A percentile compares a stretch with the other conserved stretches of the same genome.
phyloP scores from a whole-genome alignment of 2,329 filamentous ascomycete species.

The Phaeosphaeriaceae sp. region DNA sequence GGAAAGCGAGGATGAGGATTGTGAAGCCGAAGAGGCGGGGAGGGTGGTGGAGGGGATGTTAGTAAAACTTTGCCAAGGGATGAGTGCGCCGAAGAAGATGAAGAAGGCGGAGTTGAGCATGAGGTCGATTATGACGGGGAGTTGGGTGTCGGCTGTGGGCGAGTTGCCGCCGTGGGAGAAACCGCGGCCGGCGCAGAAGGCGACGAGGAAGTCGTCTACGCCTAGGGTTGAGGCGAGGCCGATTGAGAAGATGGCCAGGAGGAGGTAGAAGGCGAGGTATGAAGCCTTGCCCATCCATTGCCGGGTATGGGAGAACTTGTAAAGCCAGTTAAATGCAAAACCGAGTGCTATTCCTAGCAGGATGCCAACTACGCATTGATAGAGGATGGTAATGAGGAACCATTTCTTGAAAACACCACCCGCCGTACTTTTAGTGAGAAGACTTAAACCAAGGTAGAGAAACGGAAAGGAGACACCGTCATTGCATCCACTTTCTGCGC shows the following conservation, averaged over 20 bases:
- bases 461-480: conserved; percentile 64
- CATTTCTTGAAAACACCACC: conserved; percentile 57
- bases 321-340: conserved; percentile 54
- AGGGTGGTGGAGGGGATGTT: conserved; percentile 48
- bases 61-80: conserved; percentile 58
- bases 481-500: conserved; percentile 63
- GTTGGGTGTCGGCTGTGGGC: conserved; percentile 51
- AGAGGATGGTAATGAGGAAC: conserved; percentile 61
- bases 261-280: conserved; percentile 63
- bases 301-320: conserved; percentile 55
- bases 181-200: conserved; percentile 62
- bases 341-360: conserved; percentile 58
- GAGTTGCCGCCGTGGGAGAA: conserved; percentile 64
- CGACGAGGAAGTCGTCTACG: conserved; percentile 63
- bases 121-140: conserved; percentile 61
- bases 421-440: conserved; percentile 49
- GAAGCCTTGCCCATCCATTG: conserved; percentile 57
- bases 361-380: conserved; percentile 60
- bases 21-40: conserved; percentile 54
- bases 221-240: conserved; percentile 60
- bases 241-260: conserved; percentile 59
- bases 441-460: conserved; percentile 59
- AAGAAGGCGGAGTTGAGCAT: conserved; percentile 63
- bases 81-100: conserved; percentile 62
- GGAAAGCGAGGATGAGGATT: conserved; percentile 58